A percentile compares a stretch with the other conserved stretches of the same genome.
These are phyloP conservation scores for Dothistroma pini DNA, from an alignment of 2,329 filamentous ascomycete genomes.

Conservation along the genomic window DNA sequence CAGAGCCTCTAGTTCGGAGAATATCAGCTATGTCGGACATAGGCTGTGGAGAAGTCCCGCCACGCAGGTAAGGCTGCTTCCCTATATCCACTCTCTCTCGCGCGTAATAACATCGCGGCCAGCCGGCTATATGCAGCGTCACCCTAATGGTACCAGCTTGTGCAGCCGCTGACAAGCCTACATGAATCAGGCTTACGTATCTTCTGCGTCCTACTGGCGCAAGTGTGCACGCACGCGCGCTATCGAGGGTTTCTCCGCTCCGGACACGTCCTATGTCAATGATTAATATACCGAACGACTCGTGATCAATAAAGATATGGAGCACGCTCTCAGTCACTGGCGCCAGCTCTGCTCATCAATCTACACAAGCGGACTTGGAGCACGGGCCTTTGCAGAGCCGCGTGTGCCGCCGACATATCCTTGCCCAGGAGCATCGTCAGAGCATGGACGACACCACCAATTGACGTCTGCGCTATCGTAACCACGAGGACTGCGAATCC, in stretches of 20 bases:
- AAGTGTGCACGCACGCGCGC: neutral
- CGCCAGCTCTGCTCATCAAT: neutral
- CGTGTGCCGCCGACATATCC: slow-evolving; percentile 1
- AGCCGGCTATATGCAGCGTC: neutral
- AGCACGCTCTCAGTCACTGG: neutral
- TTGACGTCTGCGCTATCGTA: neutral
- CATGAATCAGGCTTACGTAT: neutral
- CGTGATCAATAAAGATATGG: neutral
- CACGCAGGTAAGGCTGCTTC: no score
- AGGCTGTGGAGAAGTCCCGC: neutral
- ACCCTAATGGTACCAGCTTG: neutral
- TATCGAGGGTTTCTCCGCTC: neutral
- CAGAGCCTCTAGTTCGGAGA: neutral
- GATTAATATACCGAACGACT: neutral
- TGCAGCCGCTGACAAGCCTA: neutral
- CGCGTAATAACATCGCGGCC: neutral
- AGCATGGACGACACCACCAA: neutral
- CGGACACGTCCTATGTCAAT: neutral
- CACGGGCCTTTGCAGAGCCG: neutral
- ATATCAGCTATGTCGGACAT: neutral
- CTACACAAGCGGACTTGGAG: neutral
- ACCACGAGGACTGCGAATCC: neutral
- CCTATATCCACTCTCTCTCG: neutral
- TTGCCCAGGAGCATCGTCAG: neutral
- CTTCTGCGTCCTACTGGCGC: neutral